Conservation (phyloP, 2,329 filamentous ascomycete genomes). For the Colletotrichum costaricense region DNA sequence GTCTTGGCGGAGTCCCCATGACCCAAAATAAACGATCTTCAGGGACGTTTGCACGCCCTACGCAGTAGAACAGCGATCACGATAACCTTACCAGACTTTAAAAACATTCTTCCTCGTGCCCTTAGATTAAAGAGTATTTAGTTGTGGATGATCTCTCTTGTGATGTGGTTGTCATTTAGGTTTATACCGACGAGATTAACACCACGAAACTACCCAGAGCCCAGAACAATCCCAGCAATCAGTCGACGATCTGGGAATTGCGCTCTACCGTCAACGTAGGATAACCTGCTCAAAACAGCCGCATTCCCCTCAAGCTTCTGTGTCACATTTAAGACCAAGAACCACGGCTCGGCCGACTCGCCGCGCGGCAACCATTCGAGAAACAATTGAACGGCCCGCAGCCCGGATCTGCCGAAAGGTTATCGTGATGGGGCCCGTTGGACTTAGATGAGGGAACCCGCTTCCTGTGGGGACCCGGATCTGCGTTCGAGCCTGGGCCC, state of each 20-base stretch:
- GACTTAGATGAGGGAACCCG: conserved; percentile 1
- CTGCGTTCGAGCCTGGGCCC: neutral
- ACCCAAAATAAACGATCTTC: conserved; percentile 3
- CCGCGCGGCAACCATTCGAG: neutral
- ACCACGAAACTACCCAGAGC: neutral
- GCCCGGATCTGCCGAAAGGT: conserved; percentile 1
- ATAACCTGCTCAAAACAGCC: neutral
- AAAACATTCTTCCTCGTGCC: neutral
- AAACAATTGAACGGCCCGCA: neutral
- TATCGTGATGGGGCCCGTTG: neutral
- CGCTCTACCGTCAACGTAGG: neutral
- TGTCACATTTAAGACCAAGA: neutral
- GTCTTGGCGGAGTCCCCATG: neutral
- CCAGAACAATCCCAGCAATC: neutral
- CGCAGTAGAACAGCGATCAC: neutral
- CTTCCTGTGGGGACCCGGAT: neutral
- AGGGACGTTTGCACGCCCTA: neutral
- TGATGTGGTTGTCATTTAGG: no score
- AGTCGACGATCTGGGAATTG: neutral
- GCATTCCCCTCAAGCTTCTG: neutral
- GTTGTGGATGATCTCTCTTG: neutral
- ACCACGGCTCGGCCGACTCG: neutral
- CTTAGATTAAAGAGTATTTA: neutral
- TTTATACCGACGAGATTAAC: neutral
- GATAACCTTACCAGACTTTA: neutral